Evolutionary conservation across 164 flowering plant genomes (phyloP).

Genomic region (Chimonanthus praecox): DNA sequence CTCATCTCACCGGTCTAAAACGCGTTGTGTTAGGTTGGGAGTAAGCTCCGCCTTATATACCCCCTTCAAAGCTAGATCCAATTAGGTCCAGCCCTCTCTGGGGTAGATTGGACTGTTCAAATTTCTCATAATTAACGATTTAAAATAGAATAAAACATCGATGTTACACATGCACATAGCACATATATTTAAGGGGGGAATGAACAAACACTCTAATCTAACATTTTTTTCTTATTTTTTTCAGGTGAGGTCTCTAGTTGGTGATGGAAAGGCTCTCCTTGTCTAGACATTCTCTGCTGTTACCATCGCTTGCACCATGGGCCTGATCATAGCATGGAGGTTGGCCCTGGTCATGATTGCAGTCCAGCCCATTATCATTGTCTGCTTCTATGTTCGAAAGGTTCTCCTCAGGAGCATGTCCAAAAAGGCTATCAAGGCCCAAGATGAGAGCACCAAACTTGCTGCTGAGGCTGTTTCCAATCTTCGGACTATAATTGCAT

Average conservation of each 20-base stretch:
- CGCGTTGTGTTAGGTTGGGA: too few relatives aligned
- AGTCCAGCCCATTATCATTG: slow-evolving; percentile 39
- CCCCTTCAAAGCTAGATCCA: too few relatives aligned
- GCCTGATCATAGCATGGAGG: slow-evolving; percentile 35
- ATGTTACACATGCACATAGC: too few relatives aligned
- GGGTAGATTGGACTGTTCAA: too few relatives aligned
- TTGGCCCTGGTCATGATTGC: slow-evolving; percentile 40
- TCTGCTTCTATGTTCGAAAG: slow-evolving; percentile 30
- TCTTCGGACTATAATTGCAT: slow-evolving; percentile 20
- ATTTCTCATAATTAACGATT: too few relatives aligned
- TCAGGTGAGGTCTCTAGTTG: slow-evolving; percentile 30
- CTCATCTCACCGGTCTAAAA: too few relatives aligned
- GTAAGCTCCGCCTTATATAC: too few relatives aligned
- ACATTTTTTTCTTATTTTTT: too few relatives aligned
- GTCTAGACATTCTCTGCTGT: slow-evolving; percentile 31
- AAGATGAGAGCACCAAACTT: slow-evolving; percentile 17
- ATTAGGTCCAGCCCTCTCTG: too few relatives aligned
- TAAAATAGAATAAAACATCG: too few relatives aligned
- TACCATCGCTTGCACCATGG: slow-evolving; percentile 24
- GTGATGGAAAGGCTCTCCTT: slow-evolving; percentile 36
- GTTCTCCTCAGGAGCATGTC: slow-evolving; percentile 39
- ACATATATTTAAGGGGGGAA: too few relatives aligned
- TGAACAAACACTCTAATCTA: too few relatives aligned
- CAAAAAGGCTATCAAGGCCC: slow-evolving; percentile 21
- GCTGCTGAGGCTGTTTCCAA: slow-evolving; percentile 27